phyloP scores from a whole-genome alignment of 768 basidiomycete species.

The Agaricus blazei region DNA sequence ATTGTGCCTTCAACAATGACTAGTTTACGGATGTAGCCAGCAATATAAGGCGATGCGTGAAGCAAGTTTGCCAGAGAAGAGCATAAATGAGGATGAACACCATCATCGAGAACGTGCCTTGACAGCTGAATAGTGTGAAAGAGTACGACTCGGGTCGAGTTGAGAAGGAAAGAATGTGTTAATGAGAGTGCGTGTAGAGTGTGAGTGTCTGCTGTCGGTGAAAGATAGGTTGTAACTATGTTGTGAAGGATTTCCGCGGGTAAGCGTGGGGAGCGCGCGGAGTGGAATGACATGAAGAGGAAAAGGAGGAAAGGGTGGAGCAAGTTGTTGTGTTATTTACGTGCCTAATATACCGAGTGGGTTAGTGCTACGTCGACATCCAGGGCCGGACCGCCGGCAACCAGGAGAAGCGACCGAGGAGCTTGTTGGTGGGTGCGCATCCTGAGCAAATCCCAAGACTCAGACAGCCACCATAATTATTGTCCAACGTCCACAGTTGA shows the following conservation, averaged over 20 bases:
- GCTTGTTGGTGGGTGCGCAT: too few relatives aligned
- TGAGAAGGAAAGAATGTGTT: constrained; percentile 5
- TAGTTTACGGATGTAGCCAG: constrained; percentile 2
- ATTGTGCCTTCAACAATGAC: constrained; percentile 6
- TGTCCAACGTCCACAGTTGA: too few relatives aligned
- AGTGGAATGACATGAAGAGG: not conserved
- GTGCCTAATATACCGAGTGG: not conserved
- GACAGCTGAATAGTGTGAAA: constrained; percentile 6
- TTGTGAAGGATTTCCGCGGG: constrained; percentile 6
- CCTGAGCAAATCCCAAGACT: too few relatives aligned
- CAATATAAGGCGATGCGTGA: constrained; percentile 1
- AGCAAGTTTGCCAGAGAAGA: not conserved
- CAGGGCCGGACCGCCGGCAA: not conserved
- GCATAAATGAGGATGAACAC: constrained; percentile 7
- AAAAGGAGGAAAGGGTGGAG: not conserved
- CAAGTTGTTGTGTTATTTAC: not conserved
- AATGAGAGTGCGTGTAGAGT: constrained; percentile 8
- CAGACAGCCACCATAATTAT: too few relatives aligned
- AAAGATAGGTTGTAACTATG: constrained; percentile 1
- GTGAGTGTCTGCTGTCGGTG: not conserved
- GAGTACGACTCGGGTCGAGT: not conserved
- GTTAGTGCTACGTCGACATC: not conserved
- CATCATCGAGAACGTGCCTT: constrained; percentile 3
- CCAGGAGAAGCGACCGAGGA: not conserved
- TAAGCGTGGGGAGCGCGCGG: not conserved